phyloP scores from a whole-genome alignment of 2,329 filamentous ascomycete genomes.

The Lachnellula arida region DNA sequence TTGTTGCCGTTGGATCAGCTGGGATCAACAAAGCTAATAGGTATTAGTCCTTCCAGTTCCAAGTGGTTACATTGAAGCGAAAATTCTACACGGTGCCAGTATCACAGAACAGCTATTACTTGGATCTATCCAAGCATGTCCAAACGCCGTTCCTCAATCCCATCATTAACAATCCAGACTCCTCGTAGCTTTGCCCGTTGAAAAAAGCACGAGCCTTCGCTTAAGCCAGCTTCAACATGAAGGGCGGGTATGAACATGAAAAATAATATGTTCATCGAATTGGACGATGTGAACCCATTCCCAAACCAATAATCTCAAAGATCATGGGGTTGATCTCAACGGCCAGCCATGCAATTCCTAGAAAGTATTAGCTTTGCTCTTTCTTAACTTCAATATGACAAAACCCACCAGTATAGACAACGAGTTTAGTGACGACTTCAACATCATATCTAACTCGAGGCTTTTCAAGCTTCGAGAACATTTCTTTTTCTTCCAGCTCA shows the following conservation, averaged over 20 bases:
- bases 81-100: background rate
- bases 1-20: background rate
- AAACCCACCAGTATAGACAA: constrained; percentile 81
- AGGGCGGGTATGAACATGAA: background rate
- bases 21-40: background rate
- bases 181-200: background rate
- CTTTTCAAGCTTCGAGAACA: constrained; percentile 79
- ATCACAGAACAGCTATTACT: background rate
- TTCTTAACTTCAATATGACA: background rate
- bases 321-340: constrained; percentile 42
- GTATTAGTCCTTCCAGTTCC: no score
- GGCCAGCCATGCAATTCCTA: constrained; percentile 79
- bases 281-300: constrained; percentile 27
- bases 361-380: constrained; percentile 1
- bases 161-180: background rate
- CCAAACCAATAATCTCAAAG: constrained; percentile 39
- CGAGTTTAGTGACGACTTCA: constrained; percentile 95
- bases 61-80: background rate
- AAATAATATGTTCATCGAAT: constrained; percentile 5
- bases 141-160: background rate
- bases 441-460: constrained; percentile 94
- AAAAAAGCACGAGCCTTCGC: background rate
- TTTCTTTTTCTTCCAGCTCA: constrained; percentile 61
- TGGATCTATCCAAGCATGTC: background rate
- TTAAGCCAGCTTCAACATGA: background rate